Base-by-base conservation (phyloP, 106 monocot genomes). In the Posidonia australis region DNA sequence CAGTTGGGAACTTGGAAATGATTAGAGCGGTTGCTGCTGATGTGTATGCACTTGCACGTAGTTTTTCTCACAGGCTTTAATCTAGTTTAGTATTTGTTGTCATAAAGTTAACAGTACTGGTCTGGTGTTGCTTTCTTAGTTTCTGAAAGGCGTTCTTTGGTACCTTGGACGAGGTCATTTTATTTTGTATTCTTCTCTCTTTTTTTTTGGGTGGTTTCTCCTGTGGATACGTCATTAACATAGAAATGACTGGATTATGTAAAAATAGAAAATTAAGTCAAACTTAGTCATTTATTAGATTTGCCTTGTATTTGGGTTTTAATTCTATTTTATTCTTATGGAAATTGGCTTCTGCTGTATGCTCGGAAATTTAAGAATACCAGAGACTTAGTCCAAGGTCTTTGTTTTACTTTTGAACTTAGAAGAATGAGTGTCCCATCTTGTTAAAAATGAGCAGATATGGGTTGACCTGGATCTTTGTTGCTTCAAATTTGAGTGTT, bases 171-270 rank as follows among this genome's bases (percentile, higher is more conserved):
- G 22, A 43, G 58, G 25, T 21, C 13, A 60, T 17, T 20, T 10
- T 62, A 44, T n/a, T 1, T 22, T 64, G 16, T 25, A 44, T 46
- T 17, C 10, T 36, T 61, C 21, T 61, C 6, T 45, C 46, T 27
- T 7, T 21, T 10, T 22, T 45, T 13, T 47, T 47, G 46, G 23
- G 10, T 19, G 19, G 1, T 19, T 61, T 49, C 13, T 49, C 42
- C 61, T 62, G 43, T 62, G 17, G 61, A 62, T 62, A 21, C 17
- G 43, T 62, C n/a, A 20, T 62, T 62, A 31, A 43, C 61, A 62
- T 62, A n/a, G 43, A 22, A 44, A 44, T 62, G 30, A 62, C 42
- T 18, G 19, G 61, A 62, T 62, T 42, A 36, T 62, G 61, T 61
- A 41, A 41, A 62, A 62, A 62, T 18, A 29, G 11, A 42, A 18